These are phyloP conservation scores for Fusarium nygamai DNA, from an alignment of 2,329 filamentous ascomycete genomes.

Conservation along the genomic window DNA sequence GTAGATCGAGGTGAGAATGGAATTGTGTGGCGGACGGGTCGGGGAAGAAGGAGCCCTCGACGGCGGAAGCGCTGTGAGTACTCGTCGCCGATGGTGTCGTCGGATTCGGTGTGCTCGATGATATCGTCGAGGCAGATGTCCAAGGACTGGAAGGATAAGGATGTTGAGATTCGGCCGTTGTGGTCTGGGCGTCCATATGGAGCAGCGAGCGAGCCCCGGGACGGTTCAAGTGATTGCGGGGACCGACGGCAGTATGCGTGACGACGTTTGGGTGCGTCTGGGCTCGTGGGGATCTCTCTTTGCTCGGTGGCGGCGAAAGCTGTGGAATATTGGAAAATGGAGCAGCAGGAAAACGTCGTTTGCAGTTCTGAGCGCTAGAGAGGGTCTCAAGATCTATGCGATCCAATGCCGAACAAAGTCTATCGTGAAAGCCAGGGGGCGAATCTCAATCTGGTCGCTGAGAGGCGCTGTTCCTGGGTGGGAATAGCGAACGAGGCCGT, in stretches of 20 bases:
- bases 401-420: conserved; percentile 33
- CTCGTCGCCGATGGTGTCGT: conserved; percentile 42
- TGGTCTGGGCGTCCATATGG: conserved; percentile 53
- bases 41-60: conserved; percentile 46
- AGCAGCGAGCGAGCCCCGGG: conserved; percentile 47
- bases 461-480: conserved; percentile 40
- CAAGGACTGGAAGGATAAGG: conserved; percentile 49
- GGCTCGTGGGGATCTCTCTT: conserved; percentile 21
- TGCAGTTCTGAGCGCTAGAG: conserved; percentile 16
- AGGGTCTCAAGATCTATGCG: conserved; percentile 34
- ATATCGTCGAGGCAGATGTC: conserved; percentile 43
- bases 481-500: conserved; percentile 31
- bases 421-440: conserved; percentile 30
- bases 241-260: conserved; percentile 37
- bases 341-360: conserved; percentile 24
- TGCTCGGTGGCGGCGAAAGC: conserved; percentile 27
- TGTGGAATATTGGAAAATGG: conserved; percentile 31
- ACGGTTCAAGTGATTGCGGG: conserved; percentile 38
- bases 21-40: conserved; percentile 47
- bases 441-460: conserved; percentile 35
- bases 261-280: conserved; percentile 34
- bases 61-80: conserved; percentile 41
- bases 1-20: conserved; percentile 61
- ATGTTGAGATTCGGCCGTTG: conserved; percentile 52
- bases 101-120: conserved; percentile 41